These are phyloP conservation scores for Platanus orientalis DNA, from an alignment of 164 flowering plant species.

Conservation along the genomic window DNA sequence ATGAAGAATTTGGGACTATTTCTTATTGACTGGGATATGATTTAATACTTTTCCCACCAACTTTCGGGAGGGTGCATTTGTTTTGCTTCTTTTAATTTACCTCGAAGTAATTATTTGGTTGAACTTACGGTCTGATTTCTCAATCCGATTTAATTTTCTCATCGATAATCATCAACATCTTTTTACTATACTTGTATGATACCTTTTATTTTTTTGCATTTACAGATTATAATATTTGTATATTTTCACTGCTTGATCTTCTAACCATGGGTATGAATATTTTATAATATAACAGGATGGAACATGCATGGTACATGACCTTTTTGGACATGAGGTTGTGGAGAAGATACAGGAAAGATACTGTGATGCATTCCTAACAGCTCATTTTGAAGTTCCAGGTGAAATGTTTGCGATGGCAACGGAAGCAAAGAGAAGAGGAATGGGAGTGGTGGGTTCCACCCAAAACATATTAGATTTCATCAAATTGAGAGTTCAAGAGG, in stretches of 20 bases:
- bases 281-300: constrained; percentile 57
- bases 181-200: neutral
- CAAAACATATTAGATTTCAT: constrained; percentile 94
- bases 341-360: constrained; percentile 77
- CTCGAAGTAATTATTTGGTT: neutral
- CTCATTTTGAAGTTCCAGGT: constrained; percentile 97
- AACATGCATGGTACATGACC: constrained; percentile 92
- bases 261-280: constrained; percentile 1
- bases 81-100: neutral
- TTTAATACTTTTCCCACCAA: neutral
- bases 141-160: neutral
- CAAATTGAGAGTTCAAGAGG: constrained; percentile 69
- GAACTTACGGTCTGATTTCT: neutral
- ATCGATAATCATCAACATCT: neutral
- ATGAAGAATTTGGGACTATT: neutral
- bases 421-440: constrained; percentile 97
- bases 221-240: neutral
- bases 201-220: neutral
- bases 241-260: neutral
- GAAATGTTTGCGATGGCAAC: constrained; percentile 96
- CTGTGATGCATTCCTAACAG: constrained; percentile 86
- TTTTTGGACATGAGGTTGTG: constrained; percentile 92
- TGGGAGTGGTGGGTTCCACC: constrained; percentile 99
- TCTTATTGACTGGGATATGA: neutral
- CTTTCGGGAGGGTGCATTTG: neutral